Conservation (phyloP, 2,329 filamentous ascomycete genomes). For the Nemania sp. region DNA sequence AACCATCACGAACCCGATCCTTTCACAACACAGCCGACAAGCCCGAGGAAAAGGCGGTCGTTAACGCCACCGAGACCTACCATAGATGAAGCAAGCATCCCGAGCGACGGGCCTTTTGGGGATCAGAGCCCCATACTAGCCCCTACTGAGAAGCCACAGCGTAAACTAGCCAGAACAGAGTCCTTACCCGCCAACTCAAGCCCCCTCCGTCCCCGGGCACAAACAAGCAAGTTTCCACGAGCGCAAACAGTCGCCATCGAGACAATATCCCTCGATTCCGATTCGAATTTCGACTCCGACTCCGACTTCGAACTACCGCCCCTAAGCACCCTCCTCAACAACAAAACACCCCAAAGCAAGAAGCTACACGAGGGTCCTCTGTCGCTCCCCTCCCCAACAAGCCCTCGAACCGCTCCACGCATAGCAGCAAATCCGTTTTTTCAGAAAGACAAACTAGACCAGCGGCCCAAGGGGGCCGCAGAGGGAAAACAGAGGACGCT, state of each 20-base stretch:
- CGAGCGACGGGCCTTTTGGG: slow-evolving; percentile 14
- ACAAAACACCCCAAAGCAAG: slow-evolving; percentile 12
- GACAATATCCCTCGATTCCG: slow-evolving; percentile 36
- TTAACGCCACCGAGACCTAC: slow-evolving; percentile 35
- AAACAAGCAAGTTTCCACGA: slow-evolving; percentile 35
- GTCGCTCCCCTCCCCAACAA: neutral
- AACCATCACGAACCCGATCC: slow-evolving; percentile 1
- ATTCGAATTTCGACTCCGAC: too few species aligned
- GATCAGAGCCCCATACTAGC: slow-evolving; percentile 38
- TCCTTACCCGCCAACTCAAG: slow-evolving; percentile 44
- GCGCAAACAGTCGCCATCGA: slow-evolving; percentile 44
- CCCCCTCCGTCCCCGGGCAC: slow-evolving; percentile 9
- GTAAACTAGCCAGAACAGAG: slow-evolving; percentile 49
- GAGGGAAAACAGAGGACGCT: slow-evolving; percentile 40
- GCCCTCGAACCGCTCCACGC: neutral
- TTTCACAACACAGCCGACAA: slow-evolving; percentile 28
- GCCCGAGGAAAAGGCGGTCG: slow-evolving; percentile 36
- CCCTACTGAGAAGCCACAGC: slow-evolving; percentile 37
- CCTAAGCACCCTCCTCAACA: slow-evolving; percentile 39
- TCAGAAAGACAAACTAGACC: neutral
- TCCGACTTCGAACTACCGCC: slow-evolving; percentile 40
- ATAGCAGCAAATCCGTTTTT: too few species aligned
- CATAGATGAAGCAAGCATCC: slow-evolving; percentile 8
- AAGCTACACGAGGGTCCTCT: slow-evolving; percentile 1
- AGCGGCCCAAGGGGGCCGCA: slow-evolving; percentile 11